A percentile compares a stretch with the other conserved stretches of the same genome.
Conservation (phyloP, 1,139 yeast genomes). For the Blastobotrys aristatus region DNA sequence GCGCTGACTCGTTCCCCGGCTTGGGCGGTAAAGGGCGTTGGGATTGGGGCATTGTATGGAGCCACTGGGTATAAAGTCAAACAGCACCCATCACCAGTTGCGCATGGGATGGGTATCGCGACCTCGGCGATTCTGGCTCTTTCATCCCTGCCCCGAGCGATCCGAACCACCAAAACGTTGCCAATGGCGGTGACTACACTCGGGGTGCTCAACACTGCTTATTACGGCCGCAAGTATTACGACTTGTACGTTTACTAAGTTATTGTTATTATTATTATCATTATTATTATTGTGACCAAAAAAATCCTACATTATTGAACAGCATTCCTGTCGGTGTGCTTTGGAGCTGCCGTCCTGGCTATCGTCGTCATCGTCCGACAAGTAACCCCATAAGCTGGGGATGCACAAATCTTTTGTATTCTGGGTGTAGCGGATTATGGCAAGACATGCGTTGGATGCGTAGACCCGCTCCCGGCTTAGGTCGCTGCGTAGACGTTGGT, state of each 20-base stretch:
- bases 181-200: slow-evolving; percentile 62
- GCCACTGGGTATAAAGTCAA: slow-evolving; percentile 71
- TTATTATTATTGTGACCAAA: not conserved
- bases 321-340: slow-evolving; percentile 4
- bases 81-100: slow-evolving; percentile 45
- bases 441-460: slow-evolving; percentile 62
- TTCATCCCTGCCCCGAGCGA: slow-evolving; percentile 67
- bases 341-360: slow-evolving; percentile 10
- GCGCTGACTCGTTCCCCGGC: slow-evolving; percentile 71
- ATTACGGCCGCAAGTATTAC: slow-evolving; percentile 66
- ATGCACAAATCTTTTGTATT: slow-evolving; percentile 19
- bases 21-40: slow-evolving; percentile 72
- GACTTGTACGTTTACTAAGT: slow-evolving; percentile 32
- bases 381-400: slow-evolving; percentile 21
- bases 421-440: slow-evolving; percentile 22
- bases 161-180: slow-evolving; percentile 63
- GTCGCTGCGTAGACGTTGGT: slow-evolving; percentile 49
- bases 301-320: slow-evolving; percentile 7
- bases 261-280: no score
- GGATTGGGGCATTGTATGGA: slow-evolving; percentile 66
- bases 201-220: slow-evolving; percentile 62
- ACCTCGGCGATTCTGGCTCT: slow-evolving; percentile 56
- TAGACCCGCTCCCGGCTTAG: slow-evolving; percentile 56
- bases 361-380: slow-evolving; percentile 18
- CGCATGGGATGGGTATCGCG: slow-evolving; percentile 74